These are phyloP conservation scores for Nemania sp. DNA, from an alignment of 2,329 filamentous ascomycete species.

Conservation along the genomic window DNA sequence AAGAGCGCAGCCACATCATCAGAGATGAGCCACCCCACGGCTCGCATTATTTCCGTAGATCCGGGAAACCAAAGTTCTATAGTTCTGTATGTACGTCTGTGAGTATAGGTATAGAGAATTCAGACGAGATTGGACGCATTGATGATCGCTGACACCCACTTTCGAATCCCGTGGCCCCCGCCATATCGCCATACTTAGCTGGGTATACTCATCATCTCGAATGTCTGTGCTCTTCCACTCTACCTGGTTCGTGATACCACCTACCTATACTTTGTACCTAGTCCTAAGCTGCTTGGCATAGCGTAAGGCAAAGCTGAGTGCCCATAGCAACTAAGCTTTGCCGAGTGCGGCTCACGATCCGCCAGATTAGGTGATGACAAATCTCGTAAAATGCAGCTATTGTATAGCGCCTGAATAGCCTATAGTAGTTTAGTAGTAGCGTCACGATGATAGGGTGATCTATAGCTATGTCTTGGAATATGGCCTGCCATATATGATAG, in stretches of 20 bases:
- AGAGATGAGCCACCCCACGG: constrained; percentile 33
- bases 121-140: constrained; percentile 30
- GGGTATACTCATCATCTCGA: not conserved
- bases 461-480: constrained; percentile 19
- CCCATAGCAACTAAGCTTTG: constrained; percentile 35
- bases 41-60: constrained; percentile 32
- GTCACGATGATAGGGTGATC: constrained; percentile 37
- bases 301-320: constrained; percentile 20
- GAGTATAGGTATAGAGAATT: constrained; percentile 5
- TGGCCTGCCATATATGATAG: too few species aligned
- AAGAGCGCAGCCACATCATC: constrained; percentile 17
- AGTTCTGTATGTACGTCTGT: not conserved
- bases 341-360: constrained; percentile 39
- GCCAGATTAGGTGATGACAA: constrained; percentile 39
- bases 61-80: constrained; percentile 14
- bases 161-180: constrained; percentile 14
- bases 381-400: constrained; percentile 26
- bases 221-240: constrained; percentile 21
- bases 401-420: constrained; percentile 20
- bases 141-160: constrained; percentile 24
- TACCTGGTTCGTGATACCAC: constrained; percentile 17
- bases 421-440: constrained; percentile 15
- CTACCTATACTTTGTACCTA: not conserved
- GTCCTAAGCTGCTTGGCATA: not conserved
- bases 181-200: constrained; percentile 13